Percentiles rank a stretch among this genome's conserved stretches.
phyloP scores from a whole-genome alignment of 2,329 filamentous ascomycete species.

The Dactylonectria macrodidyma region DNA sequence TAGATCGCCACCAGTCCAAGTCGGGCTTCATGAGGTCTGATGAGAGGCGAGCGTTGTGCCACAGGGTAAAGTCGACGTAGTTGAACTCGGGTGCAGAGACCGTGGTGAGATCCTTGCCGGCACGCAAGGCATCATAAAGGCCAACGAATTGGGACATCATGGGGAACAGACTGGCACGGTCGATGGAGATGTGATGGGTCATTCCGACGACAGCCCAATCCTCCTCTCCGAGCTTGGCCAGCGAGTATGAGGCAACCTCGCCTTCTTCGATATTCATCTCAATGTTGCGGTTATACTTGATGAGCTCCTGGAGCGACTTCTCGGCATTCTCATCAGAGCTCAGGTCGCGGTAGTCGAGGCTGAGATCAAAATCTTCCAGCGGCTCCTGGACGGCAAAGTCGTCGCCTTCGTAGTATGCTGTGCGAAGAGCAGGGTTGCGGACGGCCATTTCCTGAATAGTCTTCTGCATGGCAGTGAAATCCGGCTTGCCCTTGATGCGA shows the following conservation, averaged over 20 bases:
- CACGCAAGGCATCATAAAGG: conserved; percentile 40
- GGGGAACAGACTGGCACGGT: conserved; percentile 41
- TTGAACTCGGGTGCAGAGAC: conserved; percentile 41
- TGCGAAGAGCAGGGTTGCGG: conserved; percentile 42
- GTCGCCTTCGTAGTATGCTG: conserved; percentile 44
- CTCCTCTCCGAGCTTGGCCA: conserved; percentile 41
- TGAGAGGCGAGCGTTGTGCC: conserved; percentile 45
- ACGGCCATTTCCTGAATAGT: conserved; percentile 40
- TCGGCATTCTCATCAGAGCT: conserved; percentile 31
- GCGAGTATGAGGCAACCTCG: conserved; percentile 38
- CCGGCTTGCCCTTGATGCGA: conserved; percentile 43
- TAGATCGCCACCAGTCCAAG: conserved; percentile 45
- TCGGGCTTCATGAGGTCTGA: conserved; percentile 44
- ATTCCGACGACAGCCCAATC: conserved; percentile 42
- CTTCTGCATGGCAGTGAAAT: conserved; percentile 34
- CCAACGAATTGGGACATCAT: conserved; percentile 44
- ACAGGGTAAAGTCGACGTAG: conserved; percentile 46
- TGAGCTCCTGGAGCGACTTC: conserved; percentile 31
- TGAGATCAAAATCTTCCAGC: conserved; percentile 41
- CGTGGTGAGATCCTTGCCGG: conserved; percentile 37
- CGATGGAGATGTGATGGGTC: conserved; percentile 45
- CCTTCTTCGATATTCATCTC: conserved; percentile 45
- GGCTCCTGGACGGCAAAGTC: conserved; percentile 42
- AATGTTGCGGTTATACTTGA: conserved; percentile 40
- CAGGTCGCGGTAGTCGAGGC: conserved; percentile 39